phyloP scores from a whole-genome alignment of 345 rosid species.

The Raphanus sativus region DNA sequence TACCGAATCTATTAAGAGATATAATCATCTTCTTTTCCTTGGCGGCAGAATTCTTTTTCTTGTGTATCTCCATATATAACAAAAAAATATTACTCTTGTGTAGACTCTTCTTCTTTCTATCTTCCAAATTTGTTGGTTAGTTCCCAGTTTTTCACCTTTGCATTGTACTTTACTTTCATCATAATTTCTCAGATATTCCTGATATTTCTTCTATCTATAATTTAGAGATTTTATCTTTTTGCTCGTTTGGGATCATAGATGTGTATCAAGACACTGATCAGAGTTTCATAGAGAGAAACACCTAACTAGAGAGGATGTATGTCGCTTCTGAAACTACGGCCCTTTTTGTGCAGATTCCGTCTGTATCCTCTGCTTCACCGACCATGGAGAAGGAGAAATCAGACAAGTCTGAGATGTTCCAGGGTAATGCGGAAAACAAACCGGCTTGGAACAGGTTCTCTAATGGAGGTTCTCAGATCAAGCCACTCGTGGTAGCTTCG shows the following conservation, averaged over 20 bases:
- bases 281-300: constrained; percentile 10
- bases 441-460: constrained; percentile 62
- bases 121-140: neutral
- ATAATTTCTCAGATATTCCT: neutral
- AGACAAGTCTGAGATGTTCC: constrained; percentile 39
- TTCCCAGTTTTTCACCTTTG: neutral
- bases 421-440: constrained; percentile 56
- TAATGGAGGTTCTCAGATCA: constrained; percentile 40
- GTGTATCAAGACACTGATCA: neutral
- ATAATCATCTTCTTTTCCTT: neutral
- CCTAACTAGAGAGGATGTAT: neutral
- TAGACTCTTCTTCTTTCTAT: neutral
- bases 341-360: neutral
- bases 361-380: neutral
- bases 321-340: neutral
- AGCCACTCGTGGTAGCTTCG: constrained; percentile 55
- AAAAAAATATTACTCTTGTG: neutral
- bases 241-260: neutral
- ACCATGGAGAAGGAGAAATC: constrained; percentile 42
- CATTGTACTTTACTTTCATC: neutral
- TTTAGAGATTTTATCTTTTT: neutral
- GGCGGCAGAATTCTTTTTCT: neutral
- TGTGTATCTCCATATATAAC: neutral
- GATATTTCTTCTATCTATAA: neutral
- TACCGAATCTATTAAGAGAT: neutral